Conservation (phyloP, 179 eudicot species). For the Actinidia arguta region DNA sequence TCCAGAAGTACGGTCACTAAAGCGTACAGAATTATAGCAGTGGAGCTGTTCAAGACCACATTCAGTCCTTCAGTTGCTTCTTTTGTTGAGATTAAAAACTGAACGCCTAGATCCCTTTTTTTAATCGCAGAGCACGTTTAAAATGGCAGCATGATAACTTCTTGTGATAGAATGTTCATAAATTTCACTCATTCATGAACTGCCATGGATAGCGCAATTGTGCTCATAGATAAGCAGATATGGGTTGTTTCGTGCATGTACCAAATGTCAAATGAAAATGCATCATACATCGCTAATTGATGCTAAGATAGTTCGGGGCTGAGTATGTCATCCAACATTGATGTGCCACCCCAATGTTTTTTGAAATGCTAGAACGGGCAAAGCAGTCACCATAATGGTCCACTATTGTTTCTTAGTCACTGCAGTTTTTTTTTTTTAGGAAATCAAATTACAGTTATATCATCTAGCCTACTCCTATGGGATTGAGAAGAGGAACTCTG, state of each 20-base stretch:
- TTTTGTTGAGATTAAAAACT: background rate
- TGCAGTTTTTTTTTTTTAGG: too few species aligned
- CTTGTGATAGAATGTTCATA: too few species aligned
- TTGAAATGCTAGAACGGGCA: background rate
- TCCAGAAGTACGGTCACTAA: slow-evolving; percentile 67
- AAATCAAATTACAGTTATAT: too few species aligned
- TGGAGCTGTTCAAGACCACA: slow-evolving; percentile 9
- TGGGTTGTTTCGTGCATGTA: too few species aligned
- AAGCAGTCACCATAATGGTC: background rate
- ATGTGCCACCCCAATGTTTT: too few species aligned
- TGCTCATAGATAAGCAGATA: too few species aligned
- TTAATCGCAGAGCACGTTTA: too few species aligned
- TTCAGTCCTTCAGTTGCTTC: background rate
- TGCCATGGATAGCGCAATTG: background rate
- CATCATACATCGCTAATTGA: background rate
- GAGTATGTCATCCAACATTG: too few species aligned
- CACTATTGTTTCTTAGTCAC: too few species aligned
- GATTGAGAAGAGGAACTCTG: too few species aligned
- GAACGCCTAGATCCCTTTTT: background rate
- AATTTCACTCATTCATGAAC: background rate
- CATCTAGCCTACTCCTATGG: too few species aligned
- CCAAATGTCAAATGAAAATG: background rate
- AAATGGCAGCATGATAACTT: too few species aligned
- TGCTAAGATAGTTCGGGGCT: background rate
- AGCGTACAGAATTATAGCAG: background rate